Base-by-base conservation (phyloP, 768 basidiomycete species). In the Sutorius australiensis region DNA sequence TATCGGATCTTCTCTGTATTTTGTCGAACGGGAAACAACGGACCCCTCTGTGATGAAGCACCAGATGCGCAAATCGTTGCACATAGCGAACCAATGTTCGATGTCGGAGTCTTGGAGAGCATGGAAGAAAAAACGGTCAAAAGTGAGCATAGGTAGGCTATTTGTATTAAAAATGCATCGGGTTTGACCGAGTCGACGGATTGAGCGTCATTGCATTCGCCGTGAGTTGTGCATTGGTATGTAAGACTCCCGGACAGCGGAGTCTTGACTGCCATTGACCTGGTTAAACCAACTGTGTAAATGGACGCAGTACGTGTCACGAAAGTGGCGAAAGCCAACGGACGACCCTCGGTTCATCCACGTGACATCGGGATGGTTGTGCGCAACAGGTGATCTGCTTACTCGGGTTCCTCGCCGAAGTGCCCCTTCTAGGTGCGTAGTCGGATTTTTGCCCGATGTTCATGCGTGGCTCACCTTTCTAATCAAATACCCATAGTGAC, bases 81-180 rank as follows among this genome's bases (percentile, higher is more conserved):
- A 38, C n/a, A 61, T 28, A 32, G 49, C 2, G 12, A 34, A 46
- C 46, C 57, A 33, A 32, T 40, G 42, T 16, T 51, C 51, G 6
- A 53, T n/a, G 17, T 54, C 46, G 13, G 45, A 33, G 12, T 61
- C 59, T 27, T 46, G 38, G 32, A 53, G 45, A 30, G 41, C 48
- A 21, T 58, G 48, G 34, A 53, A 54, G 33, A 43, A n/a, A 39
- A 60, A 54, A 28, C 40, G 58, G 9, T 56, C 32, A 28, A 50
- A 43, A 33, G 46, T 27, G 31, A 55, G 49, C 58, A 49, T 60
- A 10, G 9, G 28, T 16, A 40, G 28, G 39, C 9, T 21, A 27
- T 8, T 16, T 36, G 17, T 21, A 21, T 4, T 24, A 27, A 50
- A 17, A 27, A 28, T 19, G 34, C n/a, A 17, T 17, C 17, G 16